A percentile compares a stretch with the other conserved stretches of the same genome.
phyloP scores from a whole-genome alignment of 495 filamentous ascomycete genomes.

The Tuber brumale region DNA sequence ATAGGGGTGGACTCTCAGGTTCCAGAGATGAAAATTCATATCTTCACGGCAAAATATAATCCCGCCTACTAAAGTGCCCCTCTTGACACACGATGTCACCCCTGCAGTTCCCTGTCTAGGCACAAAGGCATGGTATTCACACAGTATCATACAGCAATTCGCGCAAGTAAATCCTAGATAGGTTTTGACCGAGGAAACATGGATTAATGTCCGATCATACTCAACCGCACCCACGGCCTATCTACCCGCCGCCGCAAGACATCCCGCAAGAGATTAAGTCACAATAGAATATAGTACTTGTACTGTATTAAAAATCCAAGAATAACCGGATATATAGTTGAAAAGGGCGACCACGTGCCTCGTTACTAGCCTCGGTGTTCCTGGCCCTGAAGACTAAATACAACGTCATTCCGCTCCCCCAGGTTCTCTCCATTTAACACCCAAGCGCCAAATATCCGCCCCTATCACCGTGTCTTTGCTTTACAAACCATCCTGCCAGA shows the following conservation, averaged over 20 bases:
- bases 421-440: constrained; percentile 2
- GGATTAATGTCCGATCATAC: background rate
- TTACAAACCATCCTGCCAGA: background rate
- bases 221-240: background rate
- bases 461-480: constrained; percentile 2
- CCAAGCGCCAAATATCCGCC: background rate
- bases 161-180: background rate
- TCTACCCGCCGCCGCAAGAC: background rate
- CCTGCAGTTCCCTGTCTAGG: background rate
- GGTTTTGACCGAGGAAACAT: background rate
- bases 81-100: background rate
- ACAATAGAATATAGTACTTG: background rate
- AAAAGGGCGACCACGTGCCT: background rate
- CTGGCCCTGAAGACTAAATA: background rate
- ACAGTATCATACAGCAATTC: background rate
- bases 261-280: background rate
- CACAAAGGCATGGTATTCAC: background rate
- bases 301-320: background rate
- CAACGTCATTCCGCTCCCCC: background rate
- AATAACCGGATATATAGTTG: background rate
- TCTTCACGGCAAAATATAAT: background rate
- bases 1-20: background rate
- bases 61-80: background rate
- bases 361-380: background rate
- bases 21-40: background rate